These are phyloP conservation scores for Fusarium tanahbumbuense DNA, from an alignment of 2,329 filamentous ascomycete species.

Conservation along the genomic window DNA sequence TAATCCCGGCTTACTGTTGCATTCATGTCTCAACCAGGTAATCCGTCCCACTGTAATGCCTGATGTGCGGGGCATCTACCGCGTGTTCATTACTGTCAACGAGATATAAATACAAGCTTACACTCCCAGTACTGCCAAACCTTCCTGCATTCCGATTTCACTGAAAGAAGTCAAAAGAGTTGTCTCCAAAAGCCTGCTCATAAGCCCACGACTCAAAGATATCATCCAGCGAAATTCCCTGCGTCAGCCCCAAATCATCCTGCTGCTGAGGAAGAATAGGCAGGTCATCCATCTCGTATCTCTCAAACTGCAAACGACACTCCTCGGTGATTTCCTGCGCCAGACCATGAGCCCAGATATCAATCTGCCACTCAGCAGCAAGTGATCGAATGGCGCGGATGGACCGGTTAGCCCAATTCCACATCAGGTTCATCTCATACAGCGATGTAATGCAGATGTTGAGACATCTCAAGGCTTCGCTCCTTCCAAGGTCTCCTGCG, in stretches of 20 bases:
- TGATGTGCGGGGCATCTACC: not conserved
- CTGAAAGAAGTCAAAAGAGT: conserved; percentile 25
- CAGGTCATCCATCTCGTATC: conserved; percentile 24
- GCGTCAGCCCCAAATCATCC: not conserved
- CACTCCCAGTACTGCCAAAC: not conserved
- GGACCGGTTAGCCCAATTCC: conserved; percentile 35
- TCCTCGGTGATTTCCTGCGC: conserved; percentile 25
- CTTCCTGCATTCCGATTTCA: not conserved
- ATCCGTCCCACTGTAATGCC: accelerated
- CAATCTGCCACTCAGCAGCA: conserved; percentile 27
- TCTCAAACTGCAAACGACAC: conserved; percentile 21
- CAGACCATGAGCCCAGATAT: conserved; percentile 24
- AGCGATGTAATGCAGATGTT: conserved; percentile 25
- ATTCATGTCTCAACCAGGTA: not conserved
- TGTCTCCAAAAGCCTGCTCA: conserved; percentile 24
- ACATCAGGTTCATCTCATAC: conserved; percentile 35
- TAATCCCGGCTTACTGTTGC: not conserved
- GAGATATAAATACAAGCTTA: not conserved
- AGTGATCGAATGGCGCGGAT: conserved; percentile 31
- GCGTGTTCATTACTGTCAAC: not conserved
- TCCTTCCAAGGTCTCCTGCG: not conserved
- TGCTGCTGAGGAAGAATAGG: not conserved
- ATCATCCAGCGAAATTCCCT: conserved; percentile 24
- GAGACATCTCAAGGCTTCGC: conserved; percentile 27
- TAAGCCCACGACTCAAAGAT: conserved; percentile 35